Base-by-base conservation (phyloP, 495 filamentous ascomycete genomes). In the Lindgomyces ingoldianus region DNA sequence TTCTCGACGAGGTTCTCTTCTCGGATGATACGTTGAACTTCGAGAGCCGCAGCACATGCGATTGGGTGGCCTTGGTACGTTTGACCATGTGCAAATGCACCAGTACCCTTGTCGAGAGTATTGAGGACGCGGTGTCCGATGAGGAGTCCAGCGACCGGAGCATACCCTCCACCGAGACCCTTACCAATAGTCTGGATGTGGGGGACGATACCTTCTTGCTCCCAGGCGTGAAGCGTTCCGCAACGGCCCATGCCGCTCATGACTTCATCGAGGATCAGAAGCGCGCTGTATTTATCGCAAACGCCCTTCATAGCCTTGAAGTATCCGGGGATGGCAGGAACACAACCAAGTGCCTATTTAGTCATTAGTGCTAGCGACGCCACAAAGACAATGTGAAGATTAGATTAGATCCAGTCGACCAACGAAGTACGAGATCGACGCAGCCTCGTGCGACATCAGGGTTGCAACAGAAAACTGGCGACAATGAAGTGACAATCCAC, bases 261-360 rank as follows among this genome's bases (percentile, higher is more conserved):
- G 33, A 91, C 83, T 62, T 93, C 90, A 59, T 93, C 90, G 4
- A 89, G 74, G 48, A 91, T 86, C 26, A 90, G 76, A 1, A 91
- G 80, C 0, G 84, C 85, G 27, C 86, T 88, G 67, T 90, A 78
- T 60, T 82, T 82, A 27, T 84, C 74, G 70, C 88, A 91, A 3
- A 93, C 69, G 3, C 74, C 71, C 70, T 81, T 81, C 76, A 91
- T 83, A 36, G 84, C 85, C 39, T 75, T 73, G 57, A 90, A 81
- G 62, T 91, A 93, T 0, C 86, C 87, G 0, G 78, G 74, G 2
- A 88, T 81, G 10, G 85, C 77, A 11, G 87, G 81, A 9, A 87
- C 83, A 70, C 85, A 89, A 0, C 86, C 88, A 21, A 89, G 70
- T 1, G 83, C 79, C 87, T 86, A 46, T 56, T 26, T 12, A 39